These are phyloP conservation scores for Vigna nakashimae DNA, from an alignment of 306 rosid species.

Conservation along the genomic window DNA sequence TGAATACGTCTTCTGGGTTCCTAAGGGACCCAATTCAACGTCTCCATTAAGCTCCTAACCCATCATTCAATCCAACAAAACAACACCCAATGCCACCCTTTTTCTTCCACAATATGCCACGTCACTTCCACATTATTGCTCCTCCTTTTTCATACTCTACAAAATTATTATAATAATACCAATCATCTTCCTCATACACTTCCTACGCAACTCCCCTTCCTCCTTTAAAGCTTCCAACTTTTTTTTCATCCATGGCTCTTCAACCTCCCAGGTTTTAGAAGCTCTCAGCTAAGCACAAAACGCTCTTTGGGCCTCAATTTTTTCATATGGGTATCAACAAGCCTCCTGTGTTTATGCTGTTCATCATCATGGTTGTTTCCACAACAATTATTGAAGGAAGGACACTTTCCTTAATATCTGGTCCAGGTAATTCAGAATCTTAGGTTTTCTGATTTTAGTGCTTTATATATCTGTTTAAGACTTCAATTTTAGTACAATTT, in stretches of 20 bases:
- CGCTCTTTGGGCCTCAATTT: neutral
- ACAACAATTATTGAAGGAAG: conserved; percentile 48
- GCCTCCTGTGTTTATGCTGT: conserved; percentile 27
- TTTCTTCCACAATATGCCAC: neutral
- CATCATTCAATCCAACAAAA: neutral
- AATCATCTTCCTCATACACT: conserved; percentile 47
- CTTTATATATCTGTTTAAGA: neutral
- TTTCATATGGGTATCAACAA: conserved; percentile 39
- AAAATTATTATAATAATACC: conserved; percentile 8
- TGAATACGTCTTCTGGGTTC: conserved; percentile 29
- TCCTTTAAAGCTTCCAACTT: conserved; percentile 21
- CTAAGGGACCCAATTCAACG: conserved; percentile 25
- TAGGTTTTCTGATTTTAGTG: neutral
- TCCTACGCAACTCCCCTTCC: conserved; percentile 40
- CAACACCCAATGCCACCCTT: conserved; percentile 16
- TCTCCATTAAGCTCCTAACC: conserved; percentile 5
- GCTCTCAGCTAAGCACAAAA: conserved; percentile 34
- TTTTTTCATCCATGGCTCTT: conserved; percentile 32
- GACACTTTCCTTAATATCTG: conserved; percentile 46
- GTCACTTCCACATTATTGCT: conserved; percentile 38
- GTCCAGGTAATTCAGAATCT: conserved; percentile 40
- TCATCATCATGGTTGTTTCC: conserved; percentile 44
- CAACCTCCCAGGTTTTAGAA: conserved; percentile 43
- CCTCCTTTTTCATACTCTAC: neutral
- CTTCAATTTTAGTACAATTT: too few species aligned